Base-by-base conservation (phyloP, 2,329 filamentous ascomycete species). In the Aspergillus sp. region DNA sequence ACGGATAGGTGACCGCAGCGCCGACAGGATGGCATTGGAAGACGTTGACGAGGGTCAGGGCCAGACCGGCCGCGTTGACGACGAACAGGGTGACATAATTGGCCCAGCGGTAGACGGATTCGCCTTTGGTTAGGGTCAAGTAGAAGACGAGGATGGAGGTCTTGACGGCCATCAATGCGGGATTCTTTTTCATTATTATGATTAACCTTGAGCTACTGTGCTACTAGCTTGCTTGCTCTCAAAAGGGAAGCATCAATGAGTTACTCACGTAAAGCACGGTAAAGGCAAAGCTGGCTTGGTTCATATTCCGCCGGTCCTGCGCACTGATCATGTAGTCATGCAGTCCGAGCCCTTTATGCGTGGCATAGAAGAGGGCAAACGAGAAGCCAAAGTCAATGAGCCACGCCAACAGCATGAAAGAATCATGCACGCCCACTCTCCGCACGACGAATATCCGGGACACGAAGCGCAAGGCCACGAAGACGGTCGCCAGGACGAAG, bases 91-190 rank as follows among this genome's bases (percentile, higher is more conserved):
- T 88, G 4, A 77, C 73, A 73, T 89, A 89, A n/a, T 88, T 93
- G n/a, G 83, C 82, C 67, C 85, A 80, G 49, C 85, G 81, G 54
- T 95, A 83, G 43, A 90, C 74, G 52, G 81, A 80, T 55, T 94
- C 82, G 49, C 88, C 86, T 57, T 83, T 85, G 28, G 88, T 86
- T 42, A 96, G 75, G 36, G 85, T 83, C 43, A 96, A 75, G 68
- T 94, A 96, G 67, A 96, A 96, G 45, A 93, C 77, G 48, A 96
- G 75, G 57, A 96, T 87, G n/a, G 88, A 94, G 0, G 87, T 89
- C 69, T 96, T 96, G 43, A 88, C 88, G 2, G 85, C 82, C 87
- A 94, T 94, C 47, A 95, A 74, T 3, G 87, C 85, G 8, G 89
- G 89, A 61, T 95, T 94, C 82, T 90, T 58, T n/a, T 27, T 12